Evolutionary conservation across 176 grass and related monocot genomes (phyloP).

Genomic region (Chrysopogon serrulatus): DNA sequence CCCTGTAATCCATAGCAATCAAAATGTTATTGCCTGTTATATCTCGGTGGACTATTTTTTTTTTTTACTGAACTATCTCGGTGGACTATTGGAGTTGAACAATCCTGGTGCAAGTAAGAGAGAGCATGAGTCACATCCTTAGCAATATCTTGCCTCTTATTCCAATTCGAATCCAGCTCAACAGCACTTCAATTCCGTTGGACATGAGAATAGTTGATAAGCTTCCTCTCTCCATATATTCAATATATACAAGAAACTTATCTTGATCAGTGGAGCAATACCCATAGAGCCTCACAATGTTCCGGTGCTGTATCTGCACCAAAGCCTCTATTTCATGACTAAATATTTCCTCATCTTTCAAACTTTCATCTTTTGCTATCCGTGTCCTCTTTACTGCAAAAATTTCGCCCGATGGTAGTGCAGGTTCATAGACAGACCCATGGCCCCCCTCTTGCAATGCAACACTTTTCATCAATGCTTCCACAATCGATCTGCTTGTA

Average conservation of each 20-base stretch:
- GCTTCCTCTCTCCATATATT: neutral
- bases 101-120: conserved; percentile 7
- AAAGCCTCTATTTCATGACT: neutral
- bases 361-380: neutral
- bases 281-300: neutral
- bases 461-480: neutral
- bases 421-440: neutral
- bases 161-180: conserved; percentile 11
- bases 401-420: neutral
- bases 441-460: neutral
- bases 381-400: neutral
- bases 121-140: neutral
- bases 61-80: too few species aligned
- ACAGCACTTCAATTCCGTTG: neutral
- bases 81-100: conserved; percentile 10
- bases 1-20: neutral
- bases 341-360: neutral
- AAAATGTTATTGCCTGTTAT: conserved; percentile 1
- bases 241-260: neutral
- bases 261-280: neutral
- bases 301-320: neutral
- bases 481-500: neutral
- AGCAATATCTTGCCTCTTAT: neutral
- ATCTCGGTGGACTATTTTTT: too few species aligned
- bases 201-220: neutral